Base-by-base conservation (phyloP, 352 stramenopile species). In the Pythium coloratum region DNA sequence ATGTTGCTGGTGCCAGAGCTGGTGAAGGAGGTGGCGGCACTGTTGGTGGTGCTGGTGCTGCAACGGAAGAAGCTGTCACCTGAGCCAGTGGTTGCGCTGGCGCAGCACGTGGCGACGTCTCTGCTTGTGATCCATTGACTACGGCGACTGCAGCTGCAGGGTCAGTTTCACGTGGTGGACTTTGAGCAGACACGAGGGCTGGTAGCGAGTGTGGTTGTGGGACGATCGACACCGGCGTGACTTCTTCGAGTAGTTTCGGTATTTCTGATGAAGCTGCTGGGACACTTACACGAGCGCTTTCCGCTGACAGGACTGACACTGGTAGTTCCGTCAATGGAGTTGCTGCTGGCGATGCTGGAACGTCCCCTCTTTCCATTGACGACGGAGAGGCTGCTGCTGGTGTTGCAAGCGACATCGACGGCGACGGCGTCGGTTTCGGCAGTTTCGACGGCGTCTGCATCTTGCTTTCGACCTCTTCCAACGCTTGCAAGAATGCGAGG, bases 381-480 rank as follows among this genome's bases (percentile, higher is more conserved):
- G 7, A 16, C 16, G 36, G 36, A 1, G 36, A 16, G 3, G 10
- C 36, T 16, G 36, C 36, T 12, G 36, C 36, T 14, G 10, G 33
- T 12, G 33, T 24, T 24, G 20, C 20, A 38, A 38, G 33, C 33
- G 6, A 1, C 33, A 33, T 42, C 14, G 13, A 44, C 20, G 53
- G 53, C 53, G 53, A 2, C 38, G 24, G 5, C 24, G 8, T 16
- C 36, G 36, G 36, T 14, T 12, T 44, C 12, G 36, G 36, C 4
- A 12, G 36, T 26, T 50, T 50, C n/a, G 42, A 10, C 13, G n/a
- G 14, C 24, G 59, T 55, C 33, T 68, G 60, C 16, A 92, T 66
- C 34, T 78, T 82, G 28, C 59, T 75, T 58, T 92, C 84, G 9
- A 88, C 80, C 44, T 89, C 74, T 56, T 92, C 84, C 30, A 92